Evolutionary conservation across 305 asterid genomes (phyloP).

Genomic region (Fraxinus sp.): DNA sequence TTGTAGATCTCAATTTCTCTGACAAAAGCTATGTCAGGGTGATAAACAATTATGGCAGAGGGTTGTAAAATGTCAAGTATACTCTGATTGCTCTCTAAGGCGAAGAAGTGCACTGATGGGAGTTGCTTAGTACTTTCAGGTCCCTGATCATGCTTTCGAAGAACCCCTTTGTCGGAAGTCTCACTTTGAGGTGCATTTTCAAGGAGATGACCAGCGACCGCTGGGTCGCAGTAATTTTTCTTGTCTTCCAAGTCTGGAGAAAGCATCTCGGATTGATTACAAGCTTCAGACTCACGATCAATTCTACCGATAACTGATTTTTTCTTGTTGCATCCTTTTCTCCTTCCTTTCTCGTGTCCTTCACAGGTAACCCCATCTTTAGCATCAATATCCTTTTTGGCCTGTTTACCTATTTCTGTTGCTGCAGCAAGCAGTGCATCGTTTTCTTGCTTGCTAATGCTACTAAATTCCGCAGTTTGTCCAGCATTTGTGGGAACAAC

Average conservation of each 20-base stretch:
- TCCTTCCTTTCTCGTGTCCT: constrained; percentile 43
- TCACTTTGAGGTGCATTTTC: constrained; percentile 36
- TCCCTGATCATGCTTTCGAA: constrained; percentile 53
- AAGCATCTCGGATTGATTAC: constrained; percentile 34
- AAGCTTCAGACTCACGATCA: constrained; percentile 44
- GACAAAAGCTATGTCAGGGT: constrained; percentile 85
- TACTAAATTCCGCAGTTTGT: constrained; percentile 66
- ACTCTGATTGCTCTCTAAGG: constrained; percentile 75
- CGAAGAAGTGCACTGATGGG: constrained; percentile 73
- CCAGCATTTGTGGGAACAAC: constrained; percentile 58
- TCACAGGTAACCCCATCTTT: constrained; percentile 39
- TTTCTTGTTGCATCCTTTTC: constrained; percentile 48
- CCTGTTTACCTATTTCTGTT: constrained; percentile 55
- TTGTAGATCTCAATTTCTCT: constrained; percentile 89
- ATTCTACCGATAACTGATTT: constrained; percentile 34
- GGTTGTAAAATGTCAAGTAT: constrained; percentile 84
- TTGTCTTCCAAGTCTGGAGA: constrained; percentile 37
- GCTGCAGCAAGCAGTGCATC: constrained; percentile 90
- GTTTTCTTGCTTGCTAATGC: constrained; percentile 81
- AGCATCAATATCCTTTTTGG: constrained; percentile 39
- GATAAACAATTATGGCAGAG: constrained; percentile 79
- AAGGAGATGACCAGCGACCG: constrained; percentile 33
- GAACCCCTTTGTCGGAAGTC: constrained; percentile 36
- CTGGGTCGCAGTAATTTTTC: constrained; percentile 23
- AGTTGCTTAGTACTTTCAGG: constrained; percentile 39